phyloP scores from a whole-genome alignment of 148 eudicot genomes.

The Chenopodium berlandieri region DNA sequence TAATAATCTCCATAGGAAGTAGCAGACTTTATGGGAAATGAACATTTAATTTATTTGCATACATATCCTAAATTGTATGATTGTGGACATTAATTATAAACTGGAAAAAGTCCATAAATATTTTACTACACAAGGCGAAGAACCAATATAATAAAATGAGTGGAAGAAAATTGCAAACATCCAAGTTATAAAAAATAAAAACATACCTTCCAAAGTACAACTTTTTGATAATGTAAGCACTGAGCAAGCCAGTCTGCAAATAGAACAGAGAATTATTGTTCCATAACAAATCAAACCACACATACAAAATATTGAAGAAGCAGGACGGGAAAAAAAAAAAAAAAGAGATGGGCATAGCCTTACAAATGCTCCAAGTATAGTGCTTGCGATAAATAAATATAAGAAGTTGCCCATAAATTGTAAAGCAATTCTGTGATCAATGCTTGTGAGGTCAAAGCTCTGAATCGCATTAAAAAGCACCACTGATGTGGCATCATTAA shows the following conservation, averaged over 20 bases:
- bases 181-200: not conserved
- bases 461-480: conserved; percentile 77
- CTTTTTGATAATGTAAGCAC: conserved; percentile 66
- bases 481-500: conserved; percentile 81
- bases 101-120: not conserved
- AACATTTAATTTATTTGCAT: not conserved
- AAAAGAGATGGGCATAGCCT: conserved; percentile 20
- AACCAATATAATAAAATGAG: not conserved
- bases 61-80: not conserved
- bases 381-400: conserved; percentile 59
- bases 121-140: not conserved
- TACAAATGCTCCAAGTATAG: conserved; percentile 60
- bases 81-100: not conserved
- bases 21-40: not conserved
- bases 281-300: not conserved
- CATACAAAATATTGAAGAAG: not conserved
- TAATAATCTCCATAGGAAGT: not conserved
- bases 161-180: not conserved
- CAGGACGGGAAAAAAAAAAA: not conserved
- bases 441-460: conserved; percentile 50
- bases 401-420: conserved; percentile 52
- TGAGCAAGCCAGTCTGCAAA: conserved; percentile 73
- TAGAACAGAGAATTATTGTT: conserved; percentile 6
- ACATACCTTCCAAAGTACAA: conserved; percentile 72
- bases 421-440: conserved; percentile 47